phyloP scores from a whole-genome alignment of 305 asterid genomes.

The Salvia sclarea region DNA sequence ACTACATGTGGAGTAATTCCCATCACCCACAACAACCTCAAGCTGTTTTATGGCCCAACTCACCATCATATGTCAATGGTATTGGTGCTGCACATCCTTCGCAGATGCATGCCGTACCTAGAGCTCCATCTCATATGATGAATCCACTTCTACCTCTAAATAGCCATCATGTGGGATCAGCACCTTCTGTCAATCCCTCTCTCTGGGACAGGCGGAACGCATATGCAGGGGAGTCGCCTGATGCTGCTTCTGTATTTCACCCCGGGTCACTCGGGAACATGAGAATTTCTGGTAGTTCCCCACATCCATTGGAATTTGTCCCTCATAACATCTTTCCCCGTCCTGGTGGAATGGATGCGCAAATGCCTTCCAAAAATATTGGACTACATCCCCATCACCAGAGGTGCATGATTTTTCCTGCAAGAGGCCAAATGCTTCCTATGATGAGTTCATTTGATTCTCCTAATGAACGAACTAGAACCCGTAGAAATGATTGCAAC shows the following conservation, averaged over 20 bases:
- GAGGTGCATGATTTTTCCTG: conserved; percentile 83
- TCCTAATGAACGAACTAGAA: conserved; percentile 82
- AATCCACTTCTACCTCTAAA: conserved; percentile 62
- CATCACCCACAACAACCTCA: conserved; percentile 73
- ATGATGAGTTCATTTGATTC: conserved; percentile 79
- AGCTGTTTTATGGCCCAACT: conserved; percentile 76
- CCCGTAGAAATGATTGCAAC: conserved; percentile 72
- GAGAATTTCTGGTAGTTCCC: conserved; percentile 78
- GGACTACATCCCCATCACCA: conserved; percentile 83
- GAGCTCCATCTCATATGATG: conserved; percentile 74
- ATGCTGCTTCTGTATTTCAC: conserved; percentile 77
- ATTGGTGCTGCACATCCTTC: conserved; percentile 60
- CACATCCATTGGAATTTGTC: conserved; percentile 78
- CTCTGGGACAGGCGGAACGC: conserved; percentile 77
- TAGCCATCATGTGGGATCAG: conserved; percentile 92
- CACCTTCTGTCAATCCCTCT: conserved; percentile 85
- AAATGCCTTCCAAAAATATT: conserved; percentile 63
- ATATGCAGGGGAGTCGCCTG: conserved; percentile 84
- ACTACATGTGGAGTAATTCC: conserved; percentile 81
- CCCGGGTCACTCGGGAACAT: conserved; percentile 94
- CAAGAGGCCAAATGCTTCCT: conserved; percentile 91
- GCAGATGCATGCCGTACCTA: conserved; percentile 77
- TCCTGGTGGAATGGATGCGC: conserved; percentile 70
- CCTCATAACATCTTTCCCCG: conserved; percentile 69
- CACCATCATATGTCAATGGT: conserved; percentile 79